phyloP scores from a whole-genome alignment of 352 stramenopile genomes.

The Phytopythium montanum region DNA sequence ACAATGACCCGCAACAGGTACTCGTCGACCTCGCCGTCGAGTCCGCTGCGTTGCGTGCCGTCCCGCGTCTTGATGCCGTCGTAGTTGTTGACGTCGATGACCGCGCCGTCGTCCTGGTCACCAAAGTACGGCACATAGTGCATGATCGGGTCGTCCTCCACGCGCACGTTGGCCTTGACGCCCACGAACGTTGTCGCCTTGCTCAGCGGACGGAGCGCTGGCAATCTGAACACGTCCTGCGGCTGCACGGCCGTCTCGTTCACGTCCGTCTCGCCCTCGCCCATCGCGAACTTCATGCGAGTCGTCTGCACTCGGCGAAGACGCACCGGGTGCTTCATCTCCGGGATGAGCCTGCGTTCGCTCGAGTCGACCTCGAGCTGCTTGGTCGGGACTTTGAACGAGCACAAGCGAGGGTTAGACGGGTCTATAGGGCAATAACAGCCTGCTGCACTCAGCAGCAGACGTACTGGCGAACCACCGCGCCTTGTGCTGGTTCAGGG shows the following conservation, averaged over 20 bases:
- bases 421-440: background rate
- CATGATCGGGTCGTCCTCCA: slow-evolving; percentile 88
- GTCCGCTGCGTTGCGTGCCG: slow-evolving; percentile 30
- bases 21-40: slow-evolving; percentile 70
- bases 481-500: slow-evolving; percentile 12
- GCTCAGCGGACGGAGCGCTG: slow-evolving; percentile 46
- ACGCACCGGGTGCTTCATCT: slow-evolving; percentile 39
- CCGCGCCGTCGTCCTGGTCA: slow-evolving; percentile 83
- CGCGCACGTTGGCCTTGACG: slow-evolving; percentile 64
- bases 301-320: slow-evolving; percentile 14
- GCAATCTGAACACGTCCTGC: slow-evolving; percentile 29
- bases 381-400: slow-evolving; percentile 11
- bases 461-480: slow-evolving; percentile 9
- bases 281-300: slow-evolving; percentile 31
- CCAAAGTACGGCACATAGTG: slow-evolving; percentile 91
- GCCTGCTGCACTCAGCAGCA: background rate
- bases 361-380: slow-evolving; percentile 14
- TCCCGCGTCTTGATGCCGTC: slow-evolving; percentile 40
- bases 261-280: slow-evolving; percentile 19
- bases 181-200: slow-evolving; percentile 63
- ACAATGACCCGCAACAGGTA: slow-evolving; percentile 66
- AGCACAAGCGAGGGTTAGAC: background rate
- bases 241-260: slow-evolving; percentile 17
- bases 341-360: slow-evolving; percentile 31
- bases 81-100: slow-evolving; percentile 73